Conservation (phyloP, 495 filamentous ascomycete genomes). For the Trichoderma orchidacearum region DNA sequence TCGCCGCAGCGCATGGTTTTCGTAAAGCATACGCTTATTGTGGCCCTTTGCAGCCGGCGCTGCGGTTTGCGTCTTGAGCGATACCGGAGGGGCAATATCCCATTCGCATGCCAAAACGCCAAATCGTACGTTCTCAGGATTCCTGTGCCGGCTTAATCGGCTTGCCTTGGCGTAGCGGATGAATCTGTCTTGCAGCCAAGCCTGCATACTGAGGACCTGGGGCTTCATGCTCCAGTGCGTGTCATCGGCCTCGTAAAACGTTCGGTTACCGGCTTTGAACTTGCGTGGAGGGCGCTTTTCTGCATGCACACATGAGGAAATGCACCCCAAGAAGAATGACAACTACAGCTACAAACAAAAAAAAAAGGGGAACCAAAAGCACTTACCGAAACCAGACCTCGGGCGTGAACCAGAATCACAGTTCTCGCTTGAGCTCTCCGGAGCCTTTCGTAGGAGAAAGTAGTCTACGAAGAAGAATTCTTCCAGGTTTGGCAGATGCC, state of each 20-base stretch:
- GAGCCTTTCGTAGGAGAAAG: constrained; percentile 10
- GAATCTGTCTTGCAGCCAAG: constrained; percentile 15
- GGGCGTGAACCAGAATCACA: too few species aligned
- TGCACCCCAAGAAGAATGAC: too few species aligned
- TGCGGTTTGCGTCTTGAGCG: neutral
- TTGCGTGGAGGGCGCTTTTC: neutral
- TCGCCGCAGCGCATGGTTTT: neutral
- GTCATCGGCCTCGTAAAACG: constrained; percentile 14
- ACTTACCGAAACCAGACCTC: neutral
- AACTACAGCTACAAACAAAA: too few species aligned
- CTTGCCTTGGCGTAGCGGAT: constrained; percentile 10
- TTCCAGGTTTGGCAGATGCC: constrained; percentile 16
- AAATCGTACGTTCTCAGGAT: constrained; percentile 14
- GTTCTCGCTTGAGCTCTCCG: too few species aligned
- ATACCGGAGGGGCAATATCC: constrained; percentile 5
- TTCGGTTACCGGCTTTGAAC: constrained; percentile 11
- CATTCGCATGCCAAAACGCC: constrained; percentile 16
- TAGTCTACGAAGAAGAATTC: constrained; percentile 20
- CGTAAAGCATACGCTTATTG: neutral
- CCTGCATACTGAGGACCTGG: constrained; percentile 9
- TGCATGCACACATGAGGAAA: neutral
- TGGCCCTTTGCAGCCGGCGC: neutral
- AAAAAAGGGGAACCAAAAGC: too few species aligned
- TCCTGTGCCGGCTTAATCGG: constrained; percentile 3
- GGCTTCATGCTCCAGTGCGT: constrained; percentile 12